Base-by-base conservation (phyloP, 352 stramenopile genomes). In the Elongisporangium senticosum region DNA sequence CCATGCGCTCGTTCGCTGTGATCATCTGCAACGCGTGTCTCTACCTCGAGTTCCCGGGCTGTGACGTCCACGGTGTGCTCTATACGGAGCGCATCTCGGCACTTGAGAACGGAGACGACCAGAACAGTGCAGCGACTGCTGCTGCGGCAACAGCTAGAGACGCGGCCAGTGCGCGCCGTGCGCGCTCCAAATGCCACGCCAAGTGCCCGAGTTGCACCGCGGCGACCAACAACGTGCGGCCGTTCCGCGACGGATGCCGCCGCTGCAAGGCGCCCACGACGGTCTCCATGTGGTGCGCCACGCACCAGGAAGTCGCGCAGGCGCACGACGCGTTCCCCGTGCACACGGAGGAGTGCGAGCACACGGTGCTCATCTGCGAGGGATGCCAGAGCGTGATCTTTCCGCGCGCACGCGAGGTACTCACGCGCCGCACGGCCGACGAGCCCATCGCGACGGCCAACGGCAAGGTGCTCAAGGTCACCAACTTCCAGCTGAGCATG, bases 21-120 rank as follows among this genome's bases (percentile, higher is more conserved):
- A 93, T 96, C 62, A 63, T 94, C 8, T 96, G 87, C 67, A 74
- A 70, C 64, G 67, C 81, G 24, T 96, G 87, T 52, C 72, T 84
- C n/a, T 96, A 93, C 61, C 63, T 96, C 19, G 87, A 96, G 65
- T 96, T 96, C 56, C 87, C 87, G 0, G 87, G 87, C 43, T 96
- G 87, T 57, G 85, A 96, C 56, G 77, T 93, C 7, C 87, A 96
- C 53, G 83, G 86, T 51, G 69, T 90, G 1, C 59, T 96, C 26
- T 96, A 95, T 58, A 92, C 85, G 6, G 71, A 96, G 39, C 70
- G 69, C 49, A 55, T 89, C n/a, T 33, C 58, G 6, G 47, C 37
- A 11, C 53, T 63, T n/a, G 54, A 39, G 11, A 47, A 33, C 4
- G 48, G 8, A 2, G 59, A 64, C 5, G 56, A 57, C 52, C 59